phyloP scores from a whole-genome alignment of 2,329 filamentous ascomycete species.

The Phaeophleospora eucalypticola region DNA sequence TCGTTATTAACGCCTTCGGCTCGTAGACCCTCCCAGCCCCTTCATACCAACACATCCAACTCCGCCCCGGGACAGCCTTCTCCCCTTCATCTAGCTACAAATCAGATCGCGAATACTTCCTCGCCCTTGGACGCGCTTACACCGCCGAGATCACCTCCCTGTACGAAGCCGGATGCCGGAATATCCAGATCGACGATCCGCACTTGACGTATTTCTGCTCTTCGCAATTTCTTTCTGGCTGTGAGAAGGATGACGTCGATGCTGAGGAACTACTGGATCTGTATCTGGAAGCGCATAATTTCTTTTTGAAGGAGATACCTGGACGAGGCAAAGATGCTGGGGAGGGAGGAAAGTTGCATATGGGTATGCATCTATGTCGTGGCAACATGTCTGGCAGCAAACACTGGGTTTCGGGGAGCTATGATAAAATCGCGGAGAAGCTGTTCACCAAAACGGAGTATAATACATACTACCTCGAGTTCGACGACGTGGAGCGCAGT shows the following conservation, averaged over 20 bases:
- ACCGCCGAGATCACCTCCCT: conserved; percentile 20
- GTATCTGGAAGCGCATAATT: conserved; percentile 23
- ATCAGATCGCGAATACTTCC: conserved; percentile 27
- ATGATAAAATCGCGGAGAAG: conserved; percentile 29
- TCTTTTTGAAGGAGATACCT: conserved; percentile 15
- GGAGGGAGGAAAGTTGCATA: too few relatives aligned
- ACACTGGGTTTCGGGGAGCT: conserved; percentile 22
- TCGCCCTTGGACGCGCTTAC: conserved; percentile 23
- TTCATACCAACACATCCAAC: conserved; percentile 29
- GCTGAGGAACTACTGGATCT: conserved; percentile 20
- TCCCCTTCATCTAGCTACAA: conserved; percentile 21
- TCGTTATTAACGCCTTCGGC: too few relatives aligned
- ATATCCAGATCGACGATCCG: conserved; percentile 27
- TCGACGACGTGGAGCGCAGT: conserved; percentile 28
- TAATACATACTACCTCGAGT: conserved; percentile 32
- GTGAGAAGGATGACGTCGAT: conserved; percentile 20
- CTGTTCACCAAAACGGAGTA: conserved; percentile 26
- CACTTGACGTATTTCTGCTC: conserved; percentile 27
- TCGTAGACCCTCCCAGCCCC: conserved; percentile 30
- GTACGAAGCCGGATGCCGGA: conserved; percentile 22
- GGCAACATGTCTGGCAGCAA: conserved; percentile 24
- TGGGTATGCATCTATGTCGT: conserved; percentile 27
- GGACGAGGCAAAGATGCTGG: too few relatives aligned
- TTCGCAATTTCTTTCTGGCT: conserved; percentile 21
- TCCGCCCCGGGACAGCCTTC: conserved; percentile 27